Base-by-base conservation (phyloP, 2,329 filamentous ascomycete genomes). In the Clonostachys rhizophaga region DNA sequence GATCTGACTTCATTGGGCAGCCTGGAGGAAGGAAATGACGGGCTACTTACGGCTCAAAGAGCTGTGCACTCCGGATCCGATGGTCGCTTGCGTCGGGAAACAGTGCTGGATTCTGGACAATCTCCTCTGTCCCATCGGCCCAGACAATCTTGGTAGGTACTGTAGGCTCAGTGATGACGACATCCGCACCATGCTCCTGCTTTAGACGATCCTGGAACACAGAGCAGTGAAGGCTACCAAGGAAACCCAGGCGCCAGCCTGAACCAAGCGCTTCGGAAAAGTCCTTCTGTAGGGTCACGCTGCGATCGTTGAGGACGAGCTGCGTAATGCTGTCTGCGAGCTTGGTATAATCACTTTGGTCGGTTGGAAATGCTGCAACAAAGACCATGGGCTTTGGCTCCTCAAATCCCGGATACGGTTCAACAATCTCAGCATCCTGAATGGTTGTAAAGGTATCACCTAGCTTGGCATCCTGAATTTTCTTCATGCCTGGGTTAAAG, bases 341-440 rank as follows among this genome's bases (percentile, higher is more conserved):
- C 59, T 91, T 87, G 40, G 81, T 79, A 61, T 95, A 92, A 64
- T 96, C 89, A 56, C 84, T 76, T 55, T 95, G 91, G 59, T 99
- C 91, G 0, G 91, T 91, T 1, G 94, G 94, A 58, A 96, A 99
- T 0, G 94, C 94, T 1, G 92, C 91, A 5, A 99, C 94, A 56
- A 99, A 99, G 5, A 99, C 94, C 94, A 99, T 99, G 6, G 91
- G 87, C 65, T 99, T 95, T 2, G 94, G 92, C 65, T 99, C 94
- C 62, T 96, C 92, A 51, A 99, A 99, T 3, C 92, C 94, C 0
- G 91, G 90, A 46, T 91, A 85, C 12, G 89, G 84, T 63, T 91
- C 78, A 3, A 99, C 91, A 1, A 77, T 60, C 49, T 82, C 80
- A 67, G 96, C 89, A 18, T 74, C 83, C 3, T 89, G 91, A 4